Evolutionary conservation across 305 asterid genomes (phyloP).

Genomic region (Ruellia speciosa): DNA sequence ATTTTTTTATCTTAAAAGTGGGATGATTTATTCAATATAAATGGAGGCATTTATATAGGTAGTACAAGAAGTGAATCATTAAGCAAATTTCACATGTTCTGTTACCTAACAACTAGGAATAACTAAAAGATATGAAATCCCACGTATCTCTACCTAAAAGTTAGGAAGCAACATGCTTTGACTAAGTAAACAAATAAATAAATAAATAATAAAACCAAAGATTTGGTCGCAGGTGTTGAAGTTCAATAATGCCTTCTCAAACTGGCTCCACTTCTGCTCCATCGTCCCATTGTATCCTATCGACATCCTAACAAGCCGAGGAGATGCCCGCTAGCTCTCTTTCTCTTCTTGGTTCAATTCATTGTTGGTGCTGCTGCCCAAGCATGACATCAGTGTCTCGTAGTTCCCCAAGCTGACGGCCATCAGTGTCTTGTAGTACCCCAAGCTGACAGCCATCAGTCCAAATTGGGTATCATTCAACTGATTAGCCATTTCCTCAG

Average conservation of each 20-base stretch:
- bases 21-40: too few relatives aligned
- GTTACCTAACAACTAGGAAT: too few relatives aligned
- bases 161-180: too few relatives aligned
- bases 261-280: constrained; percentile 86
- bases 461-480: constrained; percentile 67
- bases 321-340: constrained; percentile 68
- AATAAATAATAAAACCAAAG: too few relatives aligned
- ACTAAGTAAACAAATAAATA: too few relatives aligned
- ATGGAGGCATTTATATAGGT: too few relatives aligned
- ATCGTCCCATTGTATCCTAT: constrained; percentile 67
- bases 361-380: constrained; percentile 90
- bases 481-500: constrained; percentile 71
- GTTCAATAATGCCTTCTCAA: constrained; percentile 81
- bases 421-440: constrained; percentile 89
- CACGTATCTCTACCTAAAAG: too few relatives aligned
- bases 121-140: too few relatives aligned
- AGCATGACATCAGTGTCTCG: constrained; percentile 92
- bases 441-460: constrained; percentile 87
- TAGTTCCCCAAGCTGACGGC: constrained; percentile 92
- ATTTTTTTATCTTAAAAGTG: too few relatives aligned
- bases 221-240: too few relatives aligned
- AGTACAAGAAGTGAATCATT: too few relatives aligned
- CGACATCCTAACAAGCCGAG: constrained; percentile 84
- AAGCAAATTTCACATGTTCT: too few relatives aligned
- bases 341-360: constrained; percentile 76